Evolutionary conservation across 805 yeast genomes (phyloP), one percentile per base, ranked within the genome.

Genomic region (Candida hispaniensis): DNA sequence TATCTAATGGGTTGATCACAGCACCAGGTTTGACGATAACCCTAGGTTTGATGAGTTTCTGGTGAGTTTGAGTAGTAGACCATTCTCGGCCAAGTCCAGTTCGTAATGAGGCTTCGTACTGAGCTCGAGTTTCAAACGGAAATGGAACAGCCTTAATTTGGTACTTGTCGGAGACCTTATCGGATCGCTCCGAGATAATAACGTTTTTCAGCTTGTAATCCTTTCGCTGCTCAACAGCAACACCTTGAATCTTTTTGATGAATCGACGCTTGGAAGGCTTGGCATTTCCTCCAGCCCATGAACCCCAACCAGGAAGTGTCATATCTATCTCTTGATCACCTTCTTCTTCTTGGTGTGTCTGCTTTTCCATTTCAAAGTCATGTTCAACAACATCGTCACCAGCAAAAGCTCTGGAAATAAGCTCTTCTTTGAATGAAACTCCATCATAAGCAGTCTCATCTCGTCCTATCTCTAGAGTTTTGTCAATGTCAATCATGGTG

Each of bases 1-100:
- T n/a, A 10, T 32, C 36, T 28, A 91, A 59, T 12, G 98, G 98
- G 57, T 85, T 93, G 46, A 91, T 81, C 30, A 86, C 85, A 41
- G 71, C 67, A 49, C 97, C 95, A 44, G 81, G 81, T 57, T 83
- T 86, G 30, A 81, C 77, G 42, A 81, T 66, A 24, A 91, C 76
- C 49, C 80, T 69, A 25, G 98, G 97, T 73, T 80, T 85, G 32
- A 91, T 82, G 47, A 82, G 63, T 52, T 73, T 73, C 62, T 85
- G 94, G 62, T 80, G 91, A 3, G 94, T 74, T 38, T 74, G 78
- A 52, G 82, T 74, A 5, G 93, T 72, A 6, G 88, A 75, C 97
- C 97, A 91, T 59, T 91, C 94, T 56, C 81, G 93, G 15, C 97
- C 97, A 42, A 91, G 64, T n/a, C 97, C 96, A 83, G 83, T 78